These are phyloP conservation scores for Cardamine chenopodiifolia DNA, from an alignment of 345 rosid species.

Conservation along the genomic window DNA sequence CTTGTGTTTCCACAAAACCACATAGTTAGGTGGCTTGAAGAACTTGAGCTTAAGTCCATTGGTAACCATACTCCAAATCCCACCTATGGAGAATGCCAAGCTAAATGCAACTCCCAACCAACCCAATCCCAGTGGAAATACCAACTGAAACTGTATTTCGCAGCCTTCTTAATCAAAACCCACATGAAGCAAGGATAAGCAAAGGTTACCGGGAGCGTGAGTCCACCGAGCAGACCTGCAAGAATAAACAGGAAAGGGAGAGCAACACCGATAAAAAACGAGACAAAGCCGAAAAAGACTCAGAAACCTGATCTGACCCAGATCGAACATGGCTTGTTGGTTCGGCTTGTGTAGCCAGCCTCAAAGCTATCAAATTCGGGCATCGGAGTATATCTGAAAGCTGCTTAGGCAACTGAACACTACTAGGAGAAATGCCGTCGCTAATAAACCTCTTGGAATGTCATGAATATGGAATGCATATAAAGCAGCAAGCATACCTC, in stretches of 20 bases:
- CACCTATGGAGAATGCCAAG: conserved; percentile 91
- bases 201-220: conserved; percentile 90
- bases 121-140: conserved; percentile 91
- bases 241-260: conserved; percentile 91
- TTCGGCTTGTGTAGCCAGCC: conserved; percentile 92
- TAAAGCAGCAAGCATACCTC: conserved; percentile 84
- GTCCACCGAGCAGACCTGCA: conserved; percentile 90
- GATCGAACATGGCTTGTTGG: conserved; percentile 91
- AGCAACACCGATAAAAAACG: conserved; percentile 90
- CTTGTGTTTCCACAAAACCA: no score
- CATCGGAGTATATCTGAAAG: conserved; percentile 97
- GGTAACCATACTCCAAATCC: conserved; percentile 86
- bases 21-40: conserved; percentile 72
- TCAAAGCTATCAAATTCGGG: conserved; percentile 94
- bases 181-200: conserved; percentile 99
- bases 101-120: conserved; percentile 93
- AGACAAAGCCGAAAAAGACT: conserved; percentile 78
- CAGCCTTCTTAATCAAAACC: conserved; percentile 82
- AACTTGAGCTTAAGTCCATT: conserved; percentile 86
- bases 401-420: conserved; percentile 92
- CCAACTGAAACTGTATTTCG: conserved; percentile 89
- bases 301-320: conserved; percentile 97
- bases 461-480: conserved; percentile 86
- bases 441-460: conserved; percentile 88
- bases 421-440: conserved; percentile 81